Evolutionary conservation across 2,329 filamentous ascomycete species (phyloP), one percentile per base, ranked within the genome.

Genomic region (Pseudogymnoascus sp.): DNA sequence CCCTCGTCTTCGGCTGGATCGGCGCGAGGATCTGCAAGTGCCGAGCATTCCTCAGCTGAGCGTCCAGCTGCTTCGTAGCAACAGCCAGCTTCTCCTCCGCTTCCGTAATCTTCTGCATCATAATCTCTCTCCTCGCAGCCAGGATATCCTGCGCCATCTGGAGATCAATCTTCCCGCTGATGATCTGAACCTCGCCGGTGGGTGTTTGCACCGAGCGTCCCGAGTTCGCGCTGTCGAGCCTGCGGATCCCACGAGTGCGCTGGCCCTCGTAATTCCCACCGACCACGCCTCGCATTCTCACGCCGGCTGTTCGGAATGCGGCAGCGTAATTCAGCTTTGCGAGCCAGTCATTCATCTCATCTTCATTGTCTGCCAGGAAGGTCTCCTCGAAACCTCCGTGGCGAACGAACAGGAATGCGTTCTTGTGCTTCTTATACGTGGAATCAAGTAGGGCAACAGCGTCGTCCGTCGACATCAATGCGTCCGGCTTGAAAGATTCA

Each of bases 321-420:
- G 95, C 93, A 35, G 93, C 93, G 73, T 97, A 97, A 74, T 99
- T 99, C 65, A 99, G 83, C 71, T 96, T 95, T 6, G 90, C 90
- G 29, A 99, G 80, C 95, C 95, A 99, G 72, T 99, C 95, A 70
- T 97, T 96, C 82, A 96, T 87, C 70, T 99, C 95, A 1, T 85
- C 80, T 70, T 99, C 95, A 62, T 86, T 91, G 70, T 97, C 93
- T 4, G 95, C 93, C 16, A 97, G 79, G 38, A 99, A 88, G 0
- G 93, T 87, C 73, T 99, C 95, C 71, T 99, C 93, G 40, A 93
- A 80, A 0, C 91, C 90, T 61, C 90, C 89, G 67, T 95, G 90
- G 31, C 91, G 86, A 65, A 96, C 90, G 70, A 97, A 93, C 13
- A 93, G 82, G 71, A 99, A 97, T 0, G 95, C 91, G 74, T 97